A percentile compares a stretch with the other conserved stretches of the same genome.
phyloP scores from a whole-genome alignment of 495 filamentous ascomycete species.

The Xylaria cubensis region DNA sequence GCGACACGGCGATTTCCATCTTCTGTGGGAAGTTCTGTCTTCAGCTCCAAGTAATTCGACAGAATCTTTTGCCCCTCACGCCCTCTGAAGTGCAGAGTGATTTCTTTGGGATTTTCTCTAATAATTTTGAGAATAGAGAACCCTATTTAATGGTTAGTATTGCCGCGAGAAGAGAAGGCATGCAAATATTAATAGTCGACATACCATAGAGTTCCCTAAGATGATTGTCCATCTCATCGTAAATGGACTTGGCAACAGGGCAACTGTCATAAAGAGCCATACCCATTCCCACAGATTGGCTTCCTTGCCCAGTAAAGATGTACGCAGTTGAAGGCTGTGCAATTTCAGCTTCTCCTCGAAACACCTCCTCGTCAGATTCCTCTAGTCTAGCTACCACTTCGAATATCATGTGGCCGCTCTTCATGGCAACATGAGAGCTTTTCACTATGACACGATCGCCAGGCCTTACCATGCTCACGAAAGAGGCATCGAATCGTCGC shows the following conservation, averaged over 20 bases:
- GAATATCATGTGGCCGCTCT: slow-evolving; percentile 86
- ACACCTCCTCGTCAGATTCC: slow-evolving; percentile 81
- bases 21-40: slow-evolving; percentile 79
- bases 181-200: slow-evolving; percentile 21
- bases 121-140: slow-evolving; percentile 88
- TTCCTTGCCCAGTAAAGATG: slow-evolving; percentile 87
- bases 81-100: slow-evolving; percentile 87
- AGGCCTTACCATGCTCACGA: slow-evolving; percentile 86
- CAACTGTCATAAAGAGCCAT: slow-evolving; percentile 87
- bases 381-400: slow-evolving; percentile 81
- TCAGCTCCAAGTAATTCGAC: slow-evolving; percentile 91
- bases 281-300: slow-evolving; percentile 89
- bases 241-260: slow-evolving; percentile 81
- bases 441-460: slow-evolving; percentile 82
- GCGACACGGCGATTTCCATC: slow-evolving; percentile 83
- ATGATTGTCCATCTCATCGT: slow-evolving; percentile 84
- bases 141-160: slow-evolving; percentile 50
- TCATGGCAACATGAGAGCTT: slow-evolving; percentile 84
- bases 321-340: slow-evolving; percentile 84
- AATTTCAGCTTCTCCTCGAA: slow-evolving; percentile 82
- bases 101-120: slow-evolving; percentile 88
- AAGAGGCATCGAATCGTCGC: slow-evolving; percentile 78
- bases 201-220: slow-evolving; percentile 88
- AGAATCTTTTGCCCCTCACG: slow-evolving; percentile 84
- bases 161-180: neutral